Evolutionary conservation across 306 rosid species (phyloP).

Genomic region (Elaeagnus macrophylla): DNA sequence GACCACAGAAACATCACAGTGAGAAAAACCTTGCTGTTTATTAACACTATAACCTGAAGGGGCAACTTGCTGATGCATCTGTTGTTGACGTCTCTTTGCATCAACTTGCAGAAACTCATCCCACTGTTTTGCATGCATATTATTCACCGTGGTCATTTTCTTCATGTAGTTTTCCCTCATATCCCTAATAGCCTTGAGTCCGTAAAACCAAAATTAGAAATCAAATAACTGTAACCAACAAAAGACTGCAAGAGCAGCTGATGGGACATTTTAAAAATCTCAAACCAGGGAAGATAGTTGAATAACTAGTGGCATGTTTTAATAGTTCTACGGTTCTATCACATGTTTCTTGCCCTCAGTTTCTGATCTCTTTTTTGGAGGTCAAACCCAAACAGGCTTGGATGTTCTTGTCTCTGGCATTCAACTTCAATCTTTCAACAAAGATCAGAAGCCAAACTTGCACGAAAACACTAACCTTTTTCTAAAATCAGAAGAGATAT

Average conservation of each 20-base stretch:
- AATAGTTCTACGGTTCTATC: not conserved
- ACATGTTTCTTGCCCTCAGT: not conserved
- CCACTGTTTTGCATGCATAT: constrained; percentile 68
- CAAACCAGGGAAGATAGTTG: constrained; percentile 1
- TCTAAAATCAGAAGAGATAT: not conserved
- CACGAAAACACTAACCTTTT: not conserved
- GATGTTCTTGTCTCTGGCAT: not conserved
- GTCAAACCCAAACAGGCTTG: not conserved
- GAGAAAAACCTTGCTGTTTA: constrained; percentile 57
- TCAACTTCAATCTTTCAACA: not conserved
- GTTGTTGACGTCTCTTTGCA: constrained; percentile 69
- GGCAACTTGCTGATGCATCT: constrained; percentile 54
- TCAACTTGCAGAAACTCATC: constrained; percentile 79
- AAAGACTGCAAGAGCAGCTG: constrained; percentile 2
- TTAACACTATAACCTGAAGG: constrained; percentile 55
- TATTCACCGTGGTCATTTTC: constrained; percentile 63
- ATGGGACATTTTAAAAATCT: not conserved
- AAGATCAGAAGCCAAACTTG: not conserved
- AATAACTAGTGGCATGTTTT: not conserved
- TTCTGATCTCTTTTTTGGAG: not conserved
- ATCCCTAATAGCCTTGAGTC: constrained; percentile 65
- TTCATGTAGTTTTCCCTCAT: constrained; percentile 74
- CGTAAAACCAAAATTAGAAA: constrained; percentile 23
- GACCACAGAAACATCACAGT: constrained; percentile 49
- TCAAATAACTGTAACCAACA: constrained; percentile 19